Evolutionary conservation across 352 stramenopile genomes (phyloP), one percentile per base, ranked within the genome.

Genomic region (Globisporangium sylvaticum): DNA sequence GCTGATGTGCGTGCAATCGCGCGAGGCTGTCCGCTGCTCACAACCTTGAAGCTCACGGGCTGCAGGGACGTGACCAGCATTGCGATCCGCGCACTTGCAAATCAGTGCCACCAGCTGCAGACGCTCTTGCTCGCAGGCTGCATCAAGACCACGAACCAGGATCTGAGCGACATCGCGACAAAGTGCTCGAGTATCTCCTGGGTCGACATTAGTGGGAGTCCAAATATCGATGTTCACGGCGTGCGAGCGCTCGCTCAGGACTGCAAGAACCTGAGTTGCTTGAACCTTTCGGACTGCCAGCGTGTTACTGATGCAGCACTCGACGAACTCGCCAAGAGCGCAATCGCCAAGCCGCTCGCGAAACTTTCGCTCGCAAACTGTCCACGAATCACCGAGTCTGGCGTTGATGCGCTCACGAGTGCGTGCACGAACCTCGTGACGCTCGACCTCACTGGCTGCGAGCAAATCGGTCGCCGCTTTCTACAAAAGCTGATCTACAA

Each of bases 71-170:
- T 98, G 27, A 95, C 75, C 24, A 95, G 89, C 66, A 66, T 79
- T 7, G 84, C 82, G 5, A 78, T 98, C 25, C 77, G 75, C 18
- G 84, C 87, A 7, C 79, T 98, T 14, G 89, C 88, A 10, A 73
- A 77, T 2, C 76, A 85, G 15, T 97, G 90, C 42, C 76, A 74
- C n/a, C 69, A 53, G 25, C 79, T 98, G 0, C 55, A 84, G 46
- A 73, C 88, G 1, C 77, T 98, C n/a, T 96, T 82, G 20, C 77
- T 97, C 3, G 88, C 86, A 9, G 85, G 89, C 25, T 97, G 91
- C 62, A 69, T 88, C 37, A 81, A 92, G 57, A 92, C 91, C 0
- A 91, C 75, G 0, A 96, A 96, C 65, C 72, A 73, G 18, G 89
- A 97, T 61, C 66, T 97, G 2, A 50, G 67, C 4, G 66, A 75